These are phyloP conservation scores for Beta macrorhiza DNA, from an alignment of 179 eudicot species.

Conservation along the genomic window DNA sequence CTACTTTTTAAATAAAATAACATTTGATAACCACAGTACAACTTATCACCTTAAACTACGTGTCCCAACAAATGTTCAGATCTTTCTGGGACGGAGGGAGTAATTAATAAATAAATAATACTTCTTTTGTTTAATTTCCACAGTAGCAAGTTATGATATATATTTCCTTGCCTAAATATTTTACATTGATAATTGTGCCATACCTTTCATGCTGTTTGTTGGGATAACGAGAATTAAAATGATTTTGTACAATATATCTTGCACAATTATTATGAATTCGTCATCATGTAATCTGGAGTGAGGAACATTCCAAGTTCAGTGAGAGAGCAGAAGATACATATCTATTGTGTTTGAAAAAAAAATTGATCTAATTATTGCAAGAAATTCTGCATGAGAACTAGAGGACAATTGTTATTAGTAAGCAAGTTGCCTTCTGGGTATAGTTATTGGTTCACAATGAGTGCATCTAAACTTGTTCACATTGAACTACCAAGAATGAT, in stretches of 20 bases:
- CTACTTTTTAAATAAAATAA: too few relatives aligned
- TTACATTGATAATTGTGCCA: neutral
- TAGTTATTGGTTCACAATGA: neutral
- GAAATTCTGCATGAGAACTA: neutral
- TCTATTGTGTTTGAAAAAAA: neutral
- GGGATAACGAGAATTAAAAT: neutral
- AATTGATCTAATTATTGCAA: neutral
- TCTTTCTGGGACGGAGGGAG: too few relatives aligned
- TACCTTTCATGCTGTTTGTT: neutral
- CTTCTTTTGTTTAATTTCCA: too few relatives aligned
- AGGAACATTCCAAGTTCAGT: too few relatives aligned
- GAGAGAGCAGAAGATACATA: neutral
- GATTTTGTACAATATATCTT: too few relatives aligned
- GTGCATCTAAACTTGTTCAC: neutral
- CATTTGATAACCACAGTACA: too few relatives aligned
- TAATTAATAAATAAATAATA: too few relatives aligned
- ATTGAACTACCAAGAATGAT: neutral
- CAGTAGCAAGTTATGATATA: neutral
- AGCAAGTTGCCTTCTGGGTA: neutral
- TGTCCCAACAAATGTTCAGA: too few relatives aligned
- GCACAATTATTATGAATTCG: neutral
- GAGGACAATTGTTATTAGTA: neutral
- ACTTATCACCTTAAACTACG: too few relatives aligned
- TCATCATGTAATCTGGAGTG: too few relatives aligned
- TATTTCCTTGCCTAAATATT: neutral